Percentiles rank a stretch among this genome's conserved stretches.
phyloP scores from a whole-genome alignment of 441 rosid genomes.

The Erodium moschatum region DNA sequence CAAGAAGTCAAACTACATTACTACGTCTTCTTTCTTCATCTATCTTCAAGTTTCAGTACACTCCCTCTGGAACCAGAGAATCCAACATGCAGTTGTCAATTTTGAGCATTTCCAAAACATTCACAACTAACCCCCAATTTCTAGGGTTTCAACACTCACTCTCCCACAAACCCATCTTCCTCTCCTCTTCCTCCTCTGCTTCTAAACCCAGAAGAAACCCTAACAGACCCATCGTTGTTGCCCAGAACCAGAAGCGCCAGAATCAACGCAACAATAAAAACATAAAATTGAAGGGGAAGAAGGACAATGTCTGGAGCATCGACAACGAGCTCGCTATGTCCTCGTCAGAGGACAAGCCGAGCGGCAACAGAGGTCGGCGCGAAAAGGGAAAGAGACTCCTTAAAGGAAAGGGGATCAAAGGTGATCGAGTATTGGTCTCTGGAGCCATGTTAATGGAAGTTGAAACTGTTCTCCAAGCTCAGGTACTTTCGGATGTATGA shows the following conservation, averaged over 20 bases:
- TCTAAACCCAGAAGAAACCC: background rate
- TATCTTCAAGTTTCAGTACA: background rate
- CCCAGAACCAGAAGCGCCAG: slow-evolving; percentile 23
- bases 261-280: slow-evolving; percentile 26
- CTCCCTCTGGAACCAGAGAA: background rate
- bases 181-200: background rate
- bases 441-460: slow-evolving; percentile 60
- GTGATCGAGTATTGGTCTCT: slow-evolving; percentile 40
- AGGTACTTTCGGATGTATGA: slow-evolving; percentile 29
- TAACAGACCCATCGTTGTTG: slow-evolving; percentile 17
- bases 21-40: background rate
- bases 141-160: background rate
- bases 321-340: slow-evolving; percentile 42
- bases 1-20: background rate
- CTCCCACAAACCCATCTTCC: background rate
- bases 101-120: background rate
- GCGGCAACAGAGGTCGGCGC: background rate
- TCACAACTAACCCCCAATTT: background rate
- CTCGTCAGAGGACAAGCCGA: background rate
- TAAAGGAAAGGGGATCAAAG: slow-evolving; percentile 9
- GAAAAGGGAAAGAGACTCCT: slow-evolving; percentile 22
- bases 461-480: slow-evolving; percentile 81
- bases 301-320: slow-evolving; percentile 67
- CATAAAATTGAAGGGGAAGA: slow-evolving; percentile 38
- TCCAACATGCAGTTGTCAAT: background rate